Base-by-base conservation (phyloP, 768 basidiomycete genomes). In the Russula virescens region DNA sequence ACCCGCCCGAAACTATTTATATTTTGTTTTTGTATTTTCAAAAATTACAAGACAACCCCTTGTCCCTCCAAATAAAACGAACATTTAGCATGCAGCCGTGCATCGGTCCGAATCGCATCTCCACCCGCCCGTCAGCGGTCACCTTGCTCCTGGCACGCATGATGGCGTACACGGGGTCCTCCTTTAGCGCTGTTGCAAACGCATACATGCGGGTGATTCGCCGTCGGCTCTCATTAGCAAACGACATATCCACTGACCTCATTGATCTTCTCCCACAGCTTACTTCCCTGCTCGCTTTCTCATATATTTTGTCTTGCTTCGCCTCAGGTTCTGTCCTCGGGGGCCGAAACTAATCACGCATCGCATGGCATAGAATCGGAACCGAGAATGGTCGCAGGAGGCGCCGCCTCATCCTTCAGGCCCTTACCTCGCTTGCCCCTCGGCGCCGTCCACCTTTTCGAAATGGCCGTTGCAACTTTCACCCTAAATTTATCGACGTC, bases 401-500 rank as follows among this genome's bases (percentile, higher is more conserved):
- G 38, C 38, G 10, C 34, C 34, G 10, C 38, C 13, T 38, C 38
- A 5, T 2, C 10, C 38, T 31, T 31, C 31, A 4, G 31, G 31
- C 31, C 31, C 31, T 31, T 31, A 31, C 31, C 31, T 31, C 31
- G 31, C 38, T 9, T 38, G 38, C 38, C 38, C 38, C 13, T 14
- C 38, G 13, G 10, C 13, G 38, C 38, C 38, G 6, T 11, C 38
- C 38, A 9, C 13, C 38, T 38, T 38, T 38, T 38, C 38, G 10
- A 38, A 14, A 38, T 14, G 38, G 5, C 38, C 13, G 6, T 38
- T 38, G 10, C 38, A 9, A 5, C 38, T 38, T 38, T 31, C 28
- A 21, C 48, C 38, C 40, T 28, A 26, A 43, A 28, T 0, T 83
- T 82, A 0, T 81, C 80, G 5, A 78, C 81, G 16, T 79, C 83